Conservation (phyloP, 148 eudicot species). For the Chenopodium formosanum region DNA sequence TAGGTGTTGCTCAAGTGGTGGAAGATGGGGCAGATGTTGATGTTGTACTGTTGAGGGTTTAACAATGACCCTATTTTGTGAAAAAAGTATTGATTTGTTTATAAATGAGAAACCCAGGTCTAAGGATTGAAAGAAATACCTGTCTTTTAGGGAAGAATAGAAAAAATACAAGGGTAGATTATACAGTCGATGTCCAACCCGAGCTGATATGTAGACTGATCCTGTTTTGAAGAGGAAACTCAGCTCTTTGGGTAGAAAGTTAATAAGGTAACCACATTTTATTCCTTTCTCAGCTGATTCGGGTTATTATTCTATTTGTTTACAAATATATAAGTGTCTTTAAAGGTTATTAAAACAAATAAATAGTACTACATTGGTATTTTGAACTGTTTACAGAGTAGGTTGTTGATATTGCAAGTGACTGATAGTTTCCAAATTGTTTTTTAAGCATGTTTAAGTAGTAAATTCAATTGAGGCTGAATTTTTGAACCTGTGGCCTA, state of each 20-base stretch:
- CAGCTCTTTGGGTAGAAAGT: constrained; percentile 53
- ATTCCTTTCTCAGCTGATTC: not conserved
- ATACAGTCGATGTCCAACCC: constrained; percentile 56
- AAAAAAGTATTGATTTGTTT: no score
- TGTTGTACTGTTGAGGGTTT: constrained; percentile 67
- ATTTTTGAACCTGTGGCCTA: not conserved
- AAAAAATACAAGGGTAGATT: constrained; percentile 69
- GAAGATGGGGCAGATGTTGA: constrained; percentile 55
- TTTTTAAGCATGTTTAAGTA: no score
- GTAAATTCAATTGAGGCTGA: not conserved
- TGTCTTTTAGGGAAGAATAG: constrained; percentile 91
- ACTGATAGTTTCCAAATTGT: no score
- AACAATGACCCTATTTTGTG: no score
- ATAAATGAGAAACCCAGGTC: no score
- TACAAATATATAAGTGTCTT: not conserved
- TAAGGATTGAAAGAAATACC: constrained; percentile 78
- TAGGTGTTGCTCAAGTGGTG: constrained; percentile 33
- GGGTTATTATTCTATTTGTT: not conserved
- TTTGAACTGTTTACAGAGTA: no score
- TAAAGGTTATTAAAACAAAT: not conserved
- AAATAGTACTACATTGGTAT: not conserved
- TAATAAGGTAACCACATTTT: constrained; percentile 49
- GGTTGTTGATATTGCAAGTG: not conserved
- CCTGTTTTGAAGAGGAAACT: constrained; percentile 54
- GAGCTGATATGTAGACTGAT: constrained; percentile 64